Base-by-base conservation (phyloP, 768 basidiomycete species). In the Daedalea quercina region DNA sequence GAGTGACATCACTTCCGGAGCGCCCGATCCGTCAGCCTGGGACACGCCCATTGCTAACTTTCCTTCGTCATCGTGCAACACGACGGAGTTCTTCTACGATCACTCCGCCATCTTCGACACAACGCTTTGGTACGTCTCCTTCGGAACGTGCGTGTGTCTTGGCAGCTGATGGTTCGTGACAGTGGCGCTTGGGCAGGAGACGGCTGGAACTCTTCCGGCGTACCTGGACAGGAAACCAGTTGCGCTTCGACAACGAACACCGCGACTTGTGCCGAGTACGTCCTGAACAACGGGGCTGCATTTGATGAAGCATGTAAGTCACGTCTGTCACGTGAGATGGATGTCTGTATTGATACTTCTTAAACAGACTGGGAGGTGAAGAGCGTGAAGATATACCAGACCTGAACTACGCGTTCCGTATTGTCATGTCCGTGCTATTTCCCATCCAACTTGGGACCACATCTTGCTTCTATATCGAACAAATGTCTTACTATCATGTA, bases 121-220 rank as follows among this genome's bases (percentile, higher is more conserved):
- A 33, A 92, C 91, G 19, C 72, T 94, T 48, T 91, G 90, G 84
- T 87, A 63, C 50, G 79, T 61, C 9, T 56, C 52, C 52, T 59
- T 57, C 58, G 51, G 46, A 58, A 52, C 37, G n/a, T 11, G 26
- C 9, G 40, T 28, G 46, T 53, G 55, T 47, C 45, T 25, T 13
- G 31, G 47, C 20, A 24, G 31, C 23, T 60, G 48, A 60, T 52
- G n/a, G n/a, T 6, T 47, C 31, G 22, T 28, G 51, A 31, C 55
- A 86, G 90, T 60, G 93, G 93, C 54, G 89, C 94, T 59, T 97
- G 93, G 94, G 92, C 93, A 11, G 81, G 84, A 45, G 72, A 71
- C 44, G 85, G 81, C n/a, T 97, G 94, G 94, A 71, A 69, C 46
- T 56, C 61, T 22, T 69, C 84, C 47, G 90, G 90, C 26, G 77